phyloP scores from a whole-genome alignment of 441 rosid species.

The Raphanus hybrid region DNA sequence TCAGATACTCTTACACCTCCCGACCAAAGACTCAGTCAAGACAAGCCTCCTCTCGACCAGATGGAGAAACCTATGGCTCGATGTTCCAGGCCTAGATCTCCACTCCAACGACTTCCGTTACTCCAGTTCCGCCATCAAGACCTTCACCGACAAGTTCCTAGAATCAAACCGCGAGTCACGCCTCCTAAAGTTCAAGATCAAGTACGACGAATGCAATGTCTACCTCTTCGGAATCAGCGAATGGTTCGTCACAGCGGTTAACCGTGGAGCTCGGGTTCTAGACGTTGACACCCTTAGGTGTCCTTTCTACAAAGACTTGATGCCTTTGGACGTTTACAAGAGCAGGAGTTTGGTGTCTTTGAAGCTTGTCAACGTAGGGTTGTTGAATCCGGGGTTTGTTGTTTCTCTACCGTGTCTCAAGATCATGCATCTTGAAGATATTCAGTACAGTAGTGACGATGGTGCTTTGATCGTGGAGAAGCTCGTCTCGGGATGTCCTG shows the following conservation, averaged over 20 bases:
- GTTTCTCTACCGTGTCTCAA: slow-evolving; percentile 32
- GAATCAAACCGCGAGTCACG: background rate
- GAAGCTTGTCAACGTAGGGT: background rate
- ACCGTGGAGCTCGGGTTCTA: slow-evolving; percentile 3
- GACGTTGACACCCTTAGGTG: background rate
- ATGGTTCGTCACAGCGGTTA: background rate
- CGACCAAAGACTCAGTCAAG: slow-evolving; percentile 13
- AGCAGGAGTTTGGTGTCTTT: slow-evolving; percentile 25
- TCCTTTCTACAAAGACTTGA: background rate
- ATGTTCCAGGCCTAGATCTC: slow-evolving; percentile 4
- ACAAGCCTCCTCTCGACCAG: slow-evolving; percentile 21
- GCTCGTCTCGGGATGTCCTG: slow-evolving; percentile 6
- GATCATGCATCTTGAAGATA: slow-evolving; percentile 8
- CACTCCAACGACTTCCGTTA: background rate
- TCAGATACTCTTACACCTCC: slow-evolving; percentile 15
- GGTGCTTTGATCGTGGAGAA: slow-evolving; percentile 5
- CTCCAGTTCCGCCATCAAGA: background rate
- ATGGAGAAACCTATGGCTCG: slow-evolving; percentile 15
- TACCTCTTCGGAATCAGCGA: slow-evolving; percentile 8
- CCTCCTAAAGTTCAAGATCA: background rate
- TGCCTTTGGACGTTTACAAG: slow-evolving; percentile 12
- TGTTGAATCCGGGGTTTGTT: background rate
- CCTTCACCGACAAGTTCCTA: background rate
- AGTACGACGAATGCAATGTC: background rate
- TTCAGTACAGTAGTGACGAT: background rate